Conservation (phyloP, 805 yeast genomes). For the Barnettozyma wickerhamii region DNA sequence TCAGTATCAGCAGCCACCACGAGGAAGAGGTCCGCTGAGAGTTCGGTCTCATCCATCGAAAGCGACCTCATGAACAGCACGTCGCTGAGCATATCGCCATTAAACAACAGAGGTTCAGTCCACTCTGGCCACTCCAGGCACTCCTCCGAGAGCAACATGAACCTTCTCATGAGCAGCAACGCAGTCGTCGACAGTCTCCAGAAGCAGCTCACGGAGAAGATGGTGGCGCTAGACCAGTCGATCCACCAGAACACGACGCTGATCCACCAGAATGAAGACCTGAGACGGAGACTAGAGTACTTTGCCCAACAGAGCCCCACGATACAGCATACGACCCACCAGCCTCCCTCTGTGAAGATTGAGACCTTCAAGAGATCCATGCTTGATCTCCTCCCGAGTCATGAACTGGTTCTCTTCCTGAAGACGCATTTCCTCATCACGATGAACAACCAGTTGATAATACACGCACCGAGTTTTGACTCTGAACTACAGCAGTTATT, state of each 20-base stretch:
- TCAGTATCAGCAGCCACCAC: background rate
- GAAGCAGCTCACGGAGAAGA: conserved; percentile 3
- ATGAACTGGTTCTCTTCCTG: conserved; percentile 9
- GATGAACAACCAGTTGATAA: conserved; percentile 4
- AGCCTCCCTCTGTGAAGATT: conserved; percentile 3
- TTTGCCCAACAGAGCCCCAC: background rate
- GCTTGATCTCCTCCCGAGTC: conserved; percentile 12
- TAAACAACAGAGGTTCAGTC: no score
- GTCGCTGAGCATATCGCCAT: background rate
- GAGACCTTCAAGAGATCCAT: conserved; percentile 7
- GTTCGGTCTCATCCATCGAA: background rate
- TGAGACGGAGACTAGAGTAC: conserved; percentile 8
- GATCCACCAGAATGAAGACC: conserved; percentile 9
- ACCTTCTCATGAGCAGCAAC: background rate
- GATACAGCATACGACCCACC: background rate
- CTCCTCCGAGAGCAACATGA: background rate
- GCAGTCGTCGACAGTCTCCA: background rate
- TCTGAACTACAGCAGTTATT: conserved; percentile 14
- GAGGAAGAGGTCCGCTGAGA: background rate
- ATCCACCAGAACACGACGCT: conserved; percentile 4
- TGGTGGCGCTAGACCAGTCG: conserved; percentile 4
- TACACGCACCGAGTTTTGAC: conserved; percentile 11
- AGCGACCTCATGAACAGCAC: background rate
- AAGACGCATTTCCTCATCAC: conserved; percentile 16
- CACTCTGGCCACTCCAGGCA: no score